Evolutionary conservation across 2,329 filamentous ascomycete species (phyloP).

Genomic region (Colletotrichum tabaci): DNA sequence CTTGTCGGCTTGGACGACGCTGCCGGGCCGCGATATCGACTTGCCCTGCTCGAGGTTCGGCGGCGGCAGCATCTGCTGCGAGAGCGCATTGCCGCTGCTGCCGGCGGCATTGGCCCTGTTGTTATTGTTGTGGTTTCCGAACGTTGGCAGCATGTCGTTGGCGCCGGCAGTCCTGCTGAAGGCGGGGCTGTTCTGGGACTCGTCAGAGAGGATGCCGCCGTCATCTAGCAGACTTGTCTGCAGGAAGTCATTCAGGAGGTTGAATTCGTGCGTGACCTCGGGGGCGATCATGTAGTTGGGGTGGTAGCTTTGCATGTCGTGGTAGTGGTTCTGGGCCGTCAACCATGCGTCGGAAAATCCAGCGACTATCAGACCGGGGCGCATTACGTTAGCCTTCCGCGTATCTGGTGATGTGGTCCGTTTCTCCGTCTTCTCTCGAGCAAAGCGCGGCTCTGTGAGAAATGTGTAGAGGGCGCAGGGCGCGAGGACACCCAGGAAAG

Average conservation of each 20-base stretch:
- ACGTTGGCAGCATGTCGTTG: constrained; percentile 65
- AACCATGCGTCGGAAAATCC: constrained; percentile 89
- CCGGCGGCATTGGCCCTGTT: constrained; percentile 45
- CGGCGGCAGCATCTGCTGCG: constrained; percentile 61
- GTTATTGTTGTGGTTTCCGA: constrained; percentile 57
- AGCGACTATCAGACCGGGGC: constrained; percentile 68
- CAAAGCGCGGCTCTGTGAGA: constrained; percentile 42
- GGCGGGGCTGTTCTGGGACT: constrained; percentile 68
- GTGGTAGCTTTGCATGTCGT: constrained; percentile 95
- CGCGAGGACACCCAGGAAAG: constrained; percentile 12
- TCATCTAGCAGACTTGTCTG: constrained; percentile 94
- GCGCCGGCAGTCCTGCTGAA: constrained; percentile 58
- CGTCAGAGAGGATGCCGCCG: constrained; percentile 78
- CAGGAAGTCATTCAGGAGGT: constrained; percentile 95
- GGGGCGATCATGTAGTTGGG: constrained; percentile 94
- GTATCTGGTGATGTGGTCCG: background rate
- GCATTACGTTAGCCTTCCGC: constrained; percentile 25
- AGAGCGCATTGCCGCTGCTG: constrained; percentile 45
- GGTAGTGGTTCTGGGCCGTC: constrained; percentile 83
- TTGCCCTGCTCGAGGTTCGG: constrained; percentile 63
- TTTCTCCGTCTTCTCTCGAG: background rate
- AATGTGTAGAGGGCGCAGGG: constrained; percentile 20
- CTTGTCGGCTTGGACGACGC: constrained; percentile 76
- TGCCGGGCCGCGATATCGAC: constrained; percentile 73
- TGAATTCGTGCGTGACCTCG: constrained; percentile 97